Evolutionary conservation across 805 yeast genomes (phyloP).

Genomic region (Kuraishia ogatae): DNA sequence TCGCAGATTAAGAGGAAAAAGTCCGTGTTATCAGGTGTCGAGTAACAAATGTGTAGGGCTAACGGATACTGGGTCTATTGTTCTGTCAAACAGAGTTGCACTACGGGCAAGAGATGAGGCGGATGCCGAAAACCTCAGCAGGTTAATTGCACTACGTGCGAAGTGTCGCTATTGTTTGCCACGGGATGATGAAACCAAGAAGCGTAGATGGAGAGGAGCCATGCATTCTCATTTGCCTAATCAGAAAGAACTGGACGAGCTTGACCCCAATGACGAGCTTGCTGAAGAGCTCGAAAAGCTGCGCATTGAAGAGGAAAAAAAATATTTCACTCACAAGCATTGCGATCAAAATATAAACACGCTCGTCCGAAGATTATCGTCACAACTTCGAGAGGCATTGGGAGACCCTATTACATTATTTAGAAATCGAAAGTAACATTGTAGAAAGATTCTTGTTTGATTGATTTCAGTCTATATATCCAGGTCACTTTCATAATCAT

Average conservation of each 20-base stretch:
- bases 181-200: background rate
- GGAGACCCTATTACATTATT: background rate
- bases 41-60: background rate
- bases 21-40: background rate
- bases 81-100: background rate
- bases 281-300: background rate
- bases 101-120: background rate
- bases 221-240: background rate
- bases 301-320: background rate
- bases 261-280: background rate
- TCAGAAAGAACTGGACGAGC: background rate
- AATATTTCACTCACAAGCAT: background rate
- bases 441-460: background rate
- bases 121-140: background rate
- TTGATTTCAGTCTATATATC: conserved; percentile 14
- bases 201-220: background rate
- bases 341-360: background rate
- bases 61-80: background rate
- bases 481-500: conserved; percentile 29
- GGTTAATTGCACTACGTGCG: background rate
- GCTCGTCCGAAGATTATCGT: background rate
- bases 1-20: background rate
- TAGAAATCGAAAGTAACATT: background rate
- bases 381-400: background rate
- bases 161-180: background rate